phyloP scores from a whole-genome alignment of 2,329 filamentous ascomycete species.

The Colletotrichum theobromicola region DNA sequence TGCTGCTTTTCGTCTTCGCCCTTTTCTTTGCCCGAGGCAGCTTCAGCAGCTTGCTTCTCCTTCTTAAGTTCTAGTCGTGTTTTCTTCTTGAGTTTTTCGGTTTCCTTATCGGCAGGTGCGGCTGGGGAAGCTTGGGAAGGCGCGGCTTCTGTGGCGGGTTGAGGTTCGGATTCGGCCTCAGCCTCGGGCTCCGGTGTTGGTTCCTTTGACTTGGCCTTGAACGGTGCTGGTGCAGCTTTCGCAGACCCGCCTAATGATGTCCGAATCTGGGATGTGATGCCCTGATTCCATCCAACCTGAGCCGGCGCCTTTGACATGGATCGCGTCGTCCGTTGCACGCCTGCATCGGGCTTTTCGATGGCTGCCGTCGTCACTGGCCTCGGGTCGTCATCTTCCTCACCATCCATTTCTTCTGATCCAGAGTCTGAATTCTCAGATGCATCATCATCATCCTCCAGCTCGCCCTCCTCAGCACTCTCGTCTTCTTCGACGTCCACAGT shows the following conservation, averaged over 20 bases:
- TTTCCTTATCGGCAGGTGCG: not conserved
- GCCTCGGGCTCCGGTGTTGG: not conserved
- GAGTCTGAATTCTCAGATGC: not conserved
- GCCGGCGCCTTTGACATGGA: not conserved
- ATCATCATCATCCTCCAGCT: constrained; percentile 31
- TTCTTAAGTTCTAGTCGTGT: constrained; percentile 1
- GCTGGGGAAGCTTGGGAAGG: not conserved
- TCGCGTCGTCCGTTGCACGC: not conserved
- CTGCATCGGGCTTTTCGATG: not conserved
- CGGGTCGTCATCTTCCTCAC: not conserved
- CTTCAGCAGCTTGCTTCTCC: not conserved
- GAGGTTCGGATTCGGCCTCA: not conserved
- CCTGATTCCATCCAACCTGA: constrained; percentile 18
- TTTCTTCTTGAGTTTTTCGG: not conserved
- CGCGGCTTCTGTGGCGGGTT: not conserved
- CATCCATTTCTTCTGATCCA: not conserved
- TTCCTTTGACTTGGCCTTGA: not conserved
- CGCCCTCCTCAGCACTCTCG: constrained; percentile 35
- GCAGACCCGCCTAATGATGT: constrained; percentile 10
- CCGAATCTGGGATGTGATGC: constrained; percentile 17
- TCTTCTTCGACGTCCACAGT: not conserved
- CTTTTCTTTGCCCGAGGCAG: not conserved
- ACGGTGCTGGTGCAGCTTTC: not conserved
- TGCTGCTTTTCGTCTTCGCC: not conserved
- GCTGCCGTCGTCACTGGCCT: not conserved